Evolutionary conservation across 129 eudicot genomes (phyloP), one percentile per base, ranked within the genome.

Genomic region (Kitagawia praeruptora): DNA sequence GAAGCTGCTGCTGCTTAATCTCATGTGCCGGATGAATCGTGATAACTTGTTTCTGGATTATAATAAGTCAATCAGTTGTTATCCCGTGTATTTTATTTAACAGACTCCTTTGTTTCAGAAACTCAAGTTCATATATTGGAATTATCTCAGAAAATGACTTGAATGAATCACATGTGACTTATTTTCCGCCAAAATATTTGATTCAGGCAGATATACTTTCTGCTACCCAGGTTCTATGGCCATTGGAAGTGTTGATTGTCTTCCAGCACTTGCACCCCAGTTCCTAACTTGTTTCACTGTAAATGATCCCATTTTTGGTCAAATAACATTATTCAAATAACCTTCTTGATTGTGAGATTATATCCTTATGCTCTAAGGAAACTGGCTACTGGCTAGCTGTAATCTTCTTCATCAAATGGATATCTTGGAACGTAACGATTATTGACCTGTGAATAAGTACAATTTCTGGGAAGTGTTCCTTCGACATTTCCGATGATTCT

Each of bases 401-500:
- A 46, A 72, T 21, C 5, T 72, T 19, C 85, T 70, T 85, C 89
- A 73, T 83, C 91, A 86, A 80, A 95, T 56, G 94, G 94, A 75
- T 87, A 86, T 83, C 97, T 77, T 53, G 98, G 77, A n/a, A 83
- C 74, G 79, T 90, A 90, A 86, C 85, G 86, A 54, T 95, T 94
- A 74, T 85, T 87, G 66, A 85, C 89, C 69, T 96, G 91, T 31
- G 96, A 87, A 49, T 90, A 87, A 49, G 91, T 90, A n/a, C 98
- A 93, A 44, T 92, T 93, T 80, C 97, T 84, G 1, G 97, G 86
- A 72, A 94, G 82, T 54, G 87, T 85, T 74, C 98, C 97, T 87
- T 92, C 91, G 70, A 90, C 92, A 31, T 95, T 97, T 44, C 96
- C 98, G 47, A 87, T 90, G 75, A 92, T 44, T 95, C 97, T 89